phyloP scores from a whole-genome alignment of 345 rosid species.

The Acer yangbiense region DNA sequence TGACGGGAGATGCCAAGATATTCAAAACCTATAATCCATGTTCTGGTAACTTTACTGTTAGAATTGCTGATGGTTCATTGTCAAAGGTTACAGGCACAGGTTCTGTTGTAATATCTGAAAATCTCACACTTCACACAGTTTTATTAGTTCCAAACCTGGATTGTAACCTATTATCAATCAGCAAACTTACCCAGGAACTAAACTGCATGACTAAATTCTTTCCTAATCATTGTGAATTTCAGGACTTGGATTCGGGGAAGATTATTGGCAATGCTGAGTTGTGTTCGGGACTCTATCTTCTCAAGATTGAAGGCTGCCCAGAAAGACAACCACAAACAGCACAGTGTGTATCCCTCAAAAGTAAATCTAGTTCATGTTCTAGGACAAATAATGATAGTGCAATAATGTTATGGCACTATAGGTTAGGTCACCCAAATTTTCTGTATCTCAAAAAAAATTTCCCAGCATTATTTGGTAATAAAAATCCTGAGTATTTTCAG shows the following conservation, averaged over 20 bases:
- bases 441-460: background rate
- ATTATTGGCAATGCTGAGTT: background rate
- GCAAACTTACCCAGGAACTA: background rate
- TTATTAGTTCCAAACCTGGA: background rate
- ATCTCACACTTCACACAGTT: background rate
- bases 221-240: no score
- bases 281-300: background rate
- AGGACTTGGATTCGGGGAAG: no score
- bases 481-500: background rate
- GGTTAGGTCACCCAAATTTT: background rate
- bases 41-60: background rate
- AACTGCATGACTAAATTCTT: background rate
- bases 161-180: background rate
- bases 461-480: background rate
- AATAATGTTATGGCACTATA: background rate
- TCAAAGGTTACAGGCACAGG: background rate
- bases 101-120: background rate
- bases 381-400: background rate
- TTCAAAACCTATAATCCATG: background rate
- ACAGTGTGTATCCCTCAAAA: no score
- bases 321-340: background rate
- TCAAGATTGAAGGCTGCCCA: background rate
- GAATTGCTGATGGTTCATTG: background rate
- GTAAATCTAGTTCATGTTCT: background rate
- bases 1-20: conserved; percentile 3